Base-by-base conservation (phyloP, 2,329 filamentous ascomycete genomes). In the Chaetomiaceae sp. region DNA sequence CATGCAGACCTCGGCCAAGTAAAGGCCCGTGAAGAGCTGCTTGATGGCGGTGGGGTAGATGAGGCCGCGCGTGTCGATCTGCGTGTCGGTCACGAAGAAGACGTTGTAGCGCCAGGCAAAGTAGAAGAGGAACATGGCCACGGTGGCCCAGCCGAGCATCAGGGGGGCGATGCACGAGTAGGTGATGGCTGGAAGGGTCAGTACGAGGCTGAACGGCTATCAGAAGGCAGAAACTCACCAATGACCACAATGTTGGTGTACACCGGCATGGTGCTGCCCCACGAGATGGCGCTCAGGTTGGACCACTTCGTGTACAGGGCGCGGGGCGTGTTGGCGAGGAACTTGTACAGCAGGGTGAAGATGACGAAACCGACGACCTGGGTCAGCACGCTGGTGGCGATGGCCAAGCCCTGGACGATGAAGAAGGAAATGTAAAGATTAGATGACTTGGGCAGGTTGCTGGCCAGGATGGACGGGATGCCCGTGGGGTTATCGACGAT, bases 391-490 rank as follows among this genome's bases (percentile, higher is more conserved):
- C 85, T 81, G 0, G 89, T 80, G 3, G 90, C 87, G 57, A 92
- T 84, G 1, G 85, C 86, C 54, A 97, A 71, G 31, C 92, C 95
- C 70, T 97, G 94, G 3, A 99, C 82, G 29, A 97, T 83, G 61
- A 99, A 95, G 72, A 97, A 99, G 0, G 87, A 89, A 19, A 97
- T 85, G 70, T 96, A 99, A 67, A 97, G 95, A 72, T 95, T 97
- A 56, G 91, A 91, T 0, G 90, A 85, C 52, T 82, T 85, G 17
- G 94, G 94, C 6, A 99, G 76, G 54, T 88, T 87, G 15, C 76
- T 65, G 0, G 91, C 86, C 4, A 96, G 77, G 36, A 95, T 71
- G 0, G 68, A 71, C 0, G 89, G 82, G 6, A 83, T 80, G 0
- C 72, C 71, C 2, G 73, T 68, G 0, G 91, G 90, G 4, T 89